Evolutionary conservation across 2,329 filamentous ascomycete species (phyloP).

Genomic region (Periglandula ipomoeae): DNA sequence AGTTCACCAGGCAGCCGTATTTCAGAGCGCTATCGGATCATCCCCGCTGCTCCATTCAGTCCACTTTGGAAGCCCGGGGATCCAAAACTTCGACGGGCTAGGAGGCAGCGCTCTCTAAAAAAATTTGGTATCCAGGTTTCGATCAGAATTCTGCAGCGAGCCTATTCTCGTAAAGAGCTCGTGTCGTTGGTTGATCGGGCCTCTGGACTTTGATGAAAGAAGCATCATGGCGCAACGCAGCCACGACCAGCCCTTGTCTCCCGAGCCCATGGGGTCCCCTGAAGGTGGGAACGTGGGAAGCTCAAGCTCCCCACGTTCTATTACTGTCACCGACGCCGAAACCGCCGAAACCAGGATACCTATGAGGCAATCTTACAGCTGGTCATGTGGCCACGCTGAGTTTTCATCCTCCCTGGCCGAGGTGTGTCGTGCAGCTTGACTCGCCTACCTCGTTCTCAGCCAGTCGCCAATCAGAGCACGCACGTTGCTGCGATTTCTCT

Average conservation of each 20-base stretch:
- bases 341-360: neutral
- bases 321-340: neutral
- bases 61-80: too few relatives aligned
- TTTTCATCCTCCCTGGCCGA: slow-evolving; percentile 5
- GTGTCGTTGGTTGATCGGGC: neutral
- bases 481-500: too few relatives aligned
- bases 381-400: slow-evolving; percentile 12
- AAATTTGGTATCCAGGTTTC: too few relatives aligned
- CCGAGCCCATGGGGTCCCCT: slow-evolving; percentile 1
- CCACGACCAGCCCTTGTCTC: neutral
- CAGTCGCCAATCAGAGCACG: neutral
- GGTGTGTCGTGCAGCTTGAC: neutral
- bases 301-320: neutral
- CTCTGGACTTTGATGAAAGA: neutral
- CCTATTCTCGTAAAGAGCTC: too few relatives aligned
- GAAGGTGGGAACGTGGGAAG: slow-evolving; percentile 4
- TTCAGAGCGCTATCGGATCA: too few relatives aligned
- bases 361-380: slow-evolving; percentile 8
- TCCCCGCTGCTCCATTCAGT: too few relatives aligned
- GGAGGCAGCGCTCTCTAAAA: too few relatives aligned
- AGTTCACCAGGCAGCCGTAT: too few relatives aligned
- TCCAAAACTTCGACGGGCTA: too few relatives aligned
- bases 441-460: neutral
- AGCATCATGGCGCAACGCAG: neutral
- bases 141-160: too few relatives aligned